Percentiles rank a stretch among this genome's conserved stretches.
phyloP scores from a whole-genome alignment of 225 moss, liverwort and hornwort species.

The Sphagnum tenellum region DNA sequence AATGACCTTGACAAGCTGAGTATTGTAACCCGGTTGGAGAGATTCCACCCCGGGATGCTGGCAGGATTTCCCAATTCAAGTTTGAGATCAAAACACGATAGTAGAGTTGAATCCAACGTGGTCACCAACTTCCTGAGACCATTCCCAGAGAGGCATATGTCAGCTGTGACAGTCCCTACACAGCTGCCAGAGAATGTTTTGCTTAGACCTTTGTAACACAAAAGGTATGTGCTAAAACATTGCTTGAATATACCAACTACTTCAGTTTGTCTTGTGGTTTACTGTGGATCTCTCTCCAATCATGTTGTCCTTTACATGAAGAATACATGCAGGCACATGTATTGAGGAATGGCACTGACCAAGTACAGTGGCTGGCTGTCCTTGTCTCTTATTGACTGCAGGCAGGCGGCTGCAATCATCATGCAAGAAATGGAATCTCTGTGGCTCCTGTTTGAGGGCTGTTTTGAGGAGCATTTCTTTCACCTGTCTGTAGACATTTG shows the following conservation, averaged over 20 bases:
- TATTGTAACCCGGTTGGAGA: slow-evolving; percentile 73
- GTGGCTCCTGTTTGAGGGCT: slow-evolving; percentile 39
- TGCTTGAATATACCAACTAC: background rate
- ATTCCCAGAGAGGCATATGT: slow-evolving; percentile 75
- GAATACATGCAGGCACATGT: background rate
- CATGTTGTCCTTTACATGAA: background rate
- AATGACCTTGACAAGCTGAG: slow-evolving; percentile 69
- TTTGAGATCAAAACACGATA: slow-evolving; percentile 36
- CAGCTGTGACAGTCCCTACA: slow-evolving; percentile 60
- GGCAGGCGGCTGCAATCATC: slow-evolving; percentile 30
- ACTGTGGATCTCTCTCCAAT: background rate
- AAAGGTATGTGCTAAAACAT: slow-evolving; percentile 4
- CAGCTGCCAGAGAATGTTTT: slow-evolving; percentile 70
- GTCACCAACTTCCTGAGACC: slow-evolving; percentile 35
- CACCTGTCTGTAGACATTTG: slow-evolving; percentile 18
- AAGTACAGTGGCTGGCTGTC: background rate
- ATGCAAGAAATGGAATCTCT: slow-evolving; percentile 49
- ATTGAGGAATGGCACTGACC: background rate
- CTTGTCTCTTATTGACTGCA: slow-evolving; percentile 9
- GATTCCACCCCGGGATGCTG: slow-evolving; percentile 44
- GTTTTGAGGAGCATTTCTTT: slow-evolving; percentile 56
- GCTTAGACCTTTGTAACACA: slow-evolving; percentile 60
- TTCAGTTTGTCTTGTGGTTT: background rate
- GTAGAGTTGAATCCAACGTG: slow-evolving; percentile 14
- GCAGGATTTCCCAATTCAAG: slow-evolving; percentile 42